Percentiles rank a stretch among this genome's conserved stretches.
These are phyloP conservation scores for Ramaria rubella DNA, from an alignment of 768 basidiomycete genomes.

Conservation along the genomic window DNA sequence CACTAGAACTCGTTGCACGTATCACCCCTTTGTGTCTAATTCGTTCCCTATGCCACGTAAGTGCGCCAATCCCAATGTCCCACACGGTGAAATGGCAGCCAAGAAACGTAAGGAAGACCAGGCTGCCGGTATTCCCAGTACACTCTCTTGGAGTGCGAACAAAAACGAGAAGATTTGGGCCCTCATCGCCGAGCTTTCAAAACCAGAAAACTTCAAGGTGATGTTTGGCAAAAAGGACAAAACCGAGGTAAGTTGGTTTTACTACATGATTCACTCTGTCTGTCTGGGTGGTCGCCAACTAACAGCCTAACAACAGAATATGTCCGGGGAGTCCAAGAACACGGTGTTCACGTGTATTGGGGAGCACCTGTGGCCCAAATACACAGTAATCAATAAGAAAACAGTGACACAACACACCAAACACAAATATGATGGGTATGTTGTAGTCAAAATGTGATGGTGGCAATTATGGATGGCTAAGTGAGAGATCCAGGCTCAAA, in stretches of 20 bases:
- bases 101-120: neutral
- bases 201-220: slow-evolving; percentile 17
- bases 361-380: slow-evolving; percentile 15
- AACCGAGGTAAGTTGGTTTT: neutral
- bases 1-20: neutral
- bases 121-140: neutral
- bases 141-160: neutral
- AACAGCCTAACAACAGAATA: slow-evolving; percentile 18
- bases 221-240: slow-evolving; percentile 20
- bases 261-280: neutral
- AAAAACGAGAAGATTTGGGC: neutral
- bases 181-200: slow-evolving; percentile 12
- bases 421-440: slow-evolving; percentile 19
- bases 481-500: neutral
- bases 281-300: no score
- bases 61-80: neutral
- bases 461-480: neutral
- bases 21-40: neutral
- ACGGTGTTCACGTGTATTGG: slow-evolving; percentile 20
- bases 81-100: neutral
- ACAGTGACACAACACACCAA: slow-evolving; percentile 17
- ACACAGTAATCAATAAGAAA: slow-evolving; percentile 12
- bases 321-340: slow-evolving; percentile 20
- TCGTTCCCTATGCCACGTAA: neutral
- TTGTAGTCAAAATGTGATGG: neutral